Conservation (phyloP, 2,329 filamentous ascomycete genomes). For the Pseudocercospora crystallina region DNA sequence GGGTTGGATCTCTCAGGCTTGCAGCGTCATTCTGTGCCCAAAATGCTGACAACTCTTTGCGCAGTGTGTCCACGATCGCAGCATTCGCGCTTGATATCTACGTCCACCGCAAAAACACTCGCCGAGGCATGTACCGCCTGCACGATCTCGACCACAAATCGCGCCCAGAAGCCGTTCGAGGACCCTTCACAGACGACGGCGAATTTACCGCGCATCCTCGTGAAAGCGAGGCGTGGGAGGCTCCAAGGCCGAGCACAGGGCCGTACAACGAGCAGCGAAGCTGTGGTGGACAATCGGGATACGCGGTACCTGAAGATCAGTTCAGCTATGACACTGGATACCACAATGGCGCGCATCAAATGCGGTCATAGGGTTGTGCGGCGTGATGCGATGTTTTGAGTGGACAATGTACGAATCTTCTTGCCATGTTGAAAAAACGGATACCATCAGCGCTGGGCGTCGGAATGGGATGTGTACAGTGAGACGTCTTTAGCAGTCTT, state of each 20-base stretch:
- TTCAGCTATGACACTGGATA: slow-evolving; percentile 47
- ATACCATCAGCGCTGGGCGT: slow-evolving; percentile 3
- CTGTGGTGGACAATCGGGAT: slow-evolving; percentile 34
- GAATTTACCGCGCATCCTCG: slow-evolving; percentile 18
- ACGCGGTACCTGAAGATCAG: slow-evolving; percentile 43
- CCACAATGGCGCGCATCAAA: slow-evolving; percentile 20
- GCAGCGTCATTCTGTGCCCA: neutral
- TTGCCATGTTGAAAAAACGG: neutral
- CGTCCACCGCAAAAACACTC: slow-evolving; percentile 46
- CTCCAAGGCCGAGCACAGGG: slow-evolving; percentile 27
- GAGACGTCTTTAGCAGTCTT: too few relatives aligned
- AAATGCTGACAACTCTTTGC: slow-evolving; percentile 2
- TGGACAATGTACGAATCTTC: neutral
- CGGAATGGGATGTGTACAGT: neutral
- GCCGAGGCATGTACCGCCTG: slow-evolving; percentile 53
- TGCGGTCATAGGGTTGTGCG: neutral
- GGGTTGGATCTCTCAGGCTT: slow-evolving; percentile 20
- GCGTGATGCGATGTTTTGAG: too few relatives aligned
- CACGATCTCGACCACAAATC: slow-evolving; percentile 38
- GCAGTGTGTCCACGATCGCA: slow-evolving; percentile 46
- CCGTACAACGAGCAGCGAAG: slow-evolving; percentile 30
- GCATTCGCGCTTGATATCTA: slow-evolving; percentile 53
- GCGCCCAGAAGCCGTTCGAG: slow-evolving; percentile 25
- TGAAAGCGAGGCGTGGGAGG: slow-evolving; percentile 36
- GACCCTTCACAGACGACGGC: slow-evolving; percentile 29